These are phyloP conservation scores for Ogataea hybrid DNA, from an alignment of 1,139 yeast species.

Conservation along the genomic window DNA sequence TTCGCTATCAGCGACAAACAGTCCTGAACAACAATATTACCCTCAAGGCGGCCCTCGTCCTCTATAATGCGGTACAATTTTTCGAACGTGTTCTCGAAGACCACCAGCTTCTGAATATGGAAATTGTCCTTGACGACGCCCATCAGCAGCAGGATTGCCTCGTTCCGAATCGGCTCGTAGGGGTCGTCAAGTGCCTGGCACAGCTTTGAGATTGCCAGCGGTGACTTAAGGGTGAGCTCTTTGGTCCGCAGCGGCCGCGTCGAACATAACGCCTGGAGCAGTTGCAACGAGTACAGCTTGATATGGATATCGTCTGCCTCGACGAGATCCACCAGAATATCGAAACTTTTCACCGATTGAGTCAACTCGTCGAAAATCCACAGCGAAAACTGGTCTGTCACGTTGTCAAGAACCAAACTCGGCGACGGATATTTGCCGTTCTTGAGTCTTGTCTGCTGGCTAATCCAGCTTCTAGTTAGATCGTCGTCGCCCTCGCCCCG, in stretches of 20 bases:
- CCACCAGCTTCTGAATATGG: constrained; percentile 89
- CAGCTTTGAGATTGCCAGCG: constrained; percentile 76
- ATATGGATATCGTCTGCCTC: constrained; percentile 68
- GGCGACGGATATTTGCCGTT: constrained; percentile 87
- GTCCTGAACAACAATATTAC: constrained; percentile 89
- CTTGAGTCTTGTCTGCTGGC: constrained; percentile 72
- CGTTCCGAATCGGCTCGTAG: constrained; percentile 89
- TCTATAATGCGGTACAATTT: constrained; percentile 71
- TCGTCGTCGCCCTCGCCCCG: constrained; percentile 52
- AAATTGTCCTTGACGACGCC: constrained; percentile 78
- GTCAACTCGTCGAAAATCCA: constrained; percentile 97
- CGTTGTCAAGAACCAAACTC: constrained; percentile 53
- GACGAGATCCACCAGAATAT: constrained; percentile 41
- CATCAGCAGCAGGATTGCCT: constrained; percentile 79
- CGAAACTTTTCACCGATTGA: constrained; percentile 59
- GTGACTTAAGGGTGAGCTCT: constrained; percentile 68
- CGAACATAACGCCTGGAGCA: constrained; percentile 79
- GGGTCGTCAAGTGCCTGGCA: constrained; percentile 67
- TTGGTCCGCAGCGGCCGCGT: constrained; percentile 75
- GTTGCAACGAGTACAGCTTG: constrained; percentile 75
- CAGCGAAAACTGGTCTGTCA: constrained; percentile 79
- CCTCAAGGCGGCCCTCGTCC: constrained; percentile 88
- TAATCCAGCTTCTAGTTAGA: constrained; percentile 65
- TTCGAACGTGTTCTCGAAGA: constrained; percentile 92
- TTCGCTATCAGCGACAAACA: constrained; percentile 74